Base-by-base conservation (phyloP, 2,329 filamentous ascomycete species). In the Sphaerulina vaccinii region DNA sequence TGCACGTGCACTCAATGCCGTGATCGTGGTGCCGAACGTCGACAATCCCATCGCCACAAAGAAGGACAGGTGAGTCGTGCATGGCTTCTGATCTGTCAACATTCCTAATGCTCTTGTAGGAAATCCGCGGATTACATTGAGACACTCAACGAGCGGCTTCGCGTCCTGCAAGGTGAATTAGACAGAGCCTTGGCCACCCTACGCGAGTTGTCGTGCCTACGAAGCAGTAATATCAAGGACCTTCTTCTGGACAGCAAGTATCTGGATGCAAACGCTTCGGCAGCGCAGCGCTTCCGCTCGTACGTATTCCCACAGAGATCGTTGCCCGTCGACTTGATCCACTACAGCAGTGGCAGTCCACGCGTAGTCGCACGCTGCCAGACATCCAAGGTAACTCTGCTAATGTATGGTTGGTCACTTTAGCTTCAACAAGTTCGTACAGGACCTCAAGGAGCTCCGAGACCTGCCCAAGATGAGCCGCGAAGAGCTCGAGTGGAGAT, bases 211-310 rank as follows among this genome's bases (percentile, higher is more conserved):
- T 16, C 21, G 16, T 15, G 32, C 4, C 22, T 33, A 4, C 51
- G 54, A 19, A 51, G 51, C 41, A 22, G 5, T 8, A 49, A 56
- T 10, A 27, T 27, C 33, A 33, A 33, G 24, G 43, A 56, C 16
- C 37, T 46, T 6, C 37, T 33, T 23, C 47, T 52, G 15, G 46
- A 56, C 33, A 24, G 42, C n/a, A 38, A 49, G 15, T 54, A 48
- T n/a, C 36, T 54, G n/a, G 21, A 50, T 18, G 35, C 57, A 46
- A 43, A 61, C 54, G 48, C 64, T 55, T 11, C 35, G 15, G 47
- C 54, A 11, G 23, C 54, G 1, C 50, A 42, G 33, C 22, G 36
- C 37, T 51, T 38, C 33, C 54, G 51, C 47, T 27, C 24, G 24
- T 27, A 27, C 6, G 24, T 27, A 27, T 27, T 27, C 6, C 24